phyloP scores from a whole-genome alignment of 805 yeast species.

The Yarrowia sp. region DNA sequence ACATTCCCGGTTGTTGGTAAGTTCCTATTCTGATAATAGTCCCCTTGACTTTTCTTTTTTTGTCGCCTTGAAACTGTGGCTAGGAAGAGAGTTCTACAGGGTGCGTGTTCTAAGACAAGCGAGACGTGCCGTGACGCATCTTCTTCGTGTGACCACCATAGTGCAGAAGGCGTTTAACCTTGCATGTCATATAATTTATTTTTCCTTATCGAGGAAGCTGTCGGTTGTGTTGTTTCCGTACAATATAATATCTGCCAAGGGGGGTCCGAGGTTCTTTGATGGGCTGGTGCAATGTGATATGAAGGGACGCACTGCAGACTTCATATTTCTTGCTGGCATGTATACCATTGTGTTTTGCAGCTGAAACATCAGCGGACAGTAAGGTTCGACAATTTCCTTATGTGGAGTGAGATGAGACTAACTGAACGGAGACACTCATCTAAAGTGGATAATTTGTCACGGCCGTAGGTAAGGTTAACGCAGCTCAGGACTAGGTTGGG shows the following conservation, averaged over 20 bases:
- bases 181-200: background rate
- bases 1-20: background rate
- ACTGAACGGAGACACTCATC: background rate
- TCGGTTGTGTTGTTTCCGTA: no score
- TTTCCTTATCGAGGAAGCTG: no score
- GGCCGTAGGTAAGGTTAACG: background rate
- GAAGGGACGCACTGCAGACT: no score
- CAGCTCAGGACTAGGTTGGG: background rate
- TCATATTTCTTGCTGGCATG: no score
- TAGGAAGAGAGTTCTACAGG: background rate
- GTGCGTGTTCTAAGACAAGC: background rate
- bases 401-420: background rate
- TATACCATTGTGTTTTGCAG: no score
- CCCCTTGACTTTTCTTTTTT: background rate
- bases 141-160: background rate
- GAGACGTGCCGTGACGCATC: constrained; percentile 1
- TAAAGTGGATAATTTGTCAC: background rate
- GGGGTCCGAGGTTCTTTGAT: no score
- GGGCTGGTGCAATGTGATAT: no score
- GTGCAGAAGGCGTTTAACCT: background rate
- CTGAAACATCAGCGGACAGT: background rate
- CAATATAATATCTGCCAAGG: background rate
- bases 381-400: background rate
- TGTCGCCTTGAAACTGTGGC: background rate
- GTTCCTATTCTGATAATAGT: background rate